A percentile compares a stretch with the other conserved stretches of the same genome.
Conservation (phyloP, 768 basidiomycete genomes). For the Leccinum barrowsii region DNA sequence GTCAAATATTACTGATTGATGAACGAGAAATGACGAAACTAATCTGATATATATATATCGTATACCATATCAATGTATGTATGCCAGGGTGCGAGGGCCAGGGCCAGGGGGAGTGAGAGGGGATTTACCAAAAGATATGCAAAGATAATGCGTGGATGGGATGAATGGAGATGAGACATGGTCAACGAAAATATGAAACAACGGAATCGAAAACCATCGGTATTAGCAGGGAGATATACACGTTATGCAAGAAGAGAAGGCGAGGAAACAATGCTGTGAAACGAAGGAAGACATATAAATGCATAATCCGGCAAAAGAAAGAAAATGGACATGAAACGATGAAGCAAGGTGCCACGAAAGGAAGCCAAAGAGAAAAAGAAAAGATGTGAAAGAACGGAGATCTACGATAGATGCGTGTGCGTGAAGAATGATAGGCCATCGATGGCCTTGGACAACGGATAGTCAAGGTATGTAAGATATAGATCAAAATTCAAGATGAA, state of each 20-base stretch:
- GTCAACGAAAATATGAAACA: not conserved
- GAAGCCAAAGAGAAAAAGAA: conserved; percentile 1
- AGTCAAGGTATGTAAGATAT: conserved; percentile 7
- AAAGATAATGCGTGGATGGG: not conserved
- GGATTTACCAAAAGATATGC: not conserved
- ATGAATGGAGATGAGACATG: not conserved
- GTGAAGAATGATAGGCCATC: conserved; percentile 3
- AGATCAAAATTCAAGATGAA: conserved; percentile 10
- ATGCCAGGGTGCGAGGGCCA: not conserved
- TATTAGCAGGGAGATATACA: not conserved
- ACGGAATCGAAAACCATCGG: not conserved
- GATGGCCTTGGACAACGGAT: conserved; percentile 1
- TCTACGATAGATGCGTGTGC: conserved; percentile 16
- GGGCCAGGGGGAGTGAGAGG: not conserved
- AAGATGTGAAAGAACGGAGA: conserved; percentile 9
- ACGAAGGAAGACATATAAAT: not conserved
- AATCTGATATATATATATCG: not conserved
- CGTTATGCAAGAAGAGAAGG: not conserved
- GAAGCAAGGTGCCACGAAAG: not conserved
- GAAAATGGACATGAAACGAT: not conserved
- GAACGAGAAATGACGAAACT: not conserved
- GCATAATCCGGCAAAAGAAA: not conserved
- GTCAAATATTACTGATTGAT: not conserved
- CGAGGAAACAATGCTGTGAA: not conserved
- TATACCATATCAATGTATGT: not conserved